phyloP scores from a whole-genome alignment of 176 grass and related monocot species.

The Triticum monococcum region DNA sequence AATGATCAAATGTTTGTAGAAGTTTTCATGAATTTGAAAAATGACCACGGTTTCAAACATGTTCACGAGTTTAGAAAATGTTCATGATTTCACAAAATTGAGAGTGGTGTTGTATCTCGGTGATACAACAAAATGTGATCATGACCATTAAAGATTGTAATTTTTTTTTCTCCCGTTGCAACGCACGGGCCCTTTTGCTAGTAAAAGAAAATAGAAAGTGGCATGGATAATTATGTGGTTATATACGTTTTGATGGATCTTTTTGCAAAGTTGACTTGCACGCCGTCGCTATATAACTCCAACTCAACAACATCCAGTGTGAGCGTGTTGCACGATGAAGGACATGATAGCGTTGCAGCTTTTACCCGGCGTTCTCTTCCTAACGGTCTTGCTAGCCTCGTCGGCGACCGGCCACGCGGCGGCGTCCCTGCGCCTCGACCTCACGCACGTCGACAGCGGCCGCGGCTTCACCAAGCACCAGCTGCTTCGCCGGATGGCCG shows the following conservation, averaged over 20 bases:
- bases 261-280: background rate
- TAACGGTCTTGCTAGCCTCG: background rate
- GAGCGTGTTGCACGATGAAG: slow-evolving; percentile 5
- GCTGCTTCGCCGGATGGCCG: slow-evolving; percentile 39
- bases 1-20: too few species aligned
- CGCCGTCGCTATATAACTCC: background rate
- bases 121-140: too few species aligned
- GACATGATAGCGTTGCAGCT: background rate
- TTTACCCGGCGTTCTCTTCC: background rate
- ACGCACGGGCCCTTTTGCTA: too few species aligned
- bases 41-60: too few species aligned
- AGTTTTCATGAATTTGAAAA: too few species aligned
- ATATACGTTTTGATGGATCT: background rate
- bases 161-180: too few species aligned
- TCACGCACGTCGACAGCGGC: slow-evolving; percentile 53
- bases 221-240: background rate
- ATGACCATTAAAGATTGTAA: too few species aligned
- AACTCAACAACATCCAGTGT: background rate
- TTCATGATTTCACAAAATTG: too few species aligned
- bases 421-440: slow-evolving; percentile 26
- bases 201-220: too few species aligned
- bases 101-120: too few species aligned
- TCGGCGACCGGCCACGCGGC: background rate
- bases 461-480: slow-evolving; percentile 48
- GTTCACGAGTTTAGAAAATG: too few species aligned